A percentile compares a stretch with the other conserved stretches of the same genome.
These are phyloP conservation scores for Madurella fahalii DNA, from an alignment of 2,329 filamentous ascomycete genomes.

Conservation along the genomic window DNA sequence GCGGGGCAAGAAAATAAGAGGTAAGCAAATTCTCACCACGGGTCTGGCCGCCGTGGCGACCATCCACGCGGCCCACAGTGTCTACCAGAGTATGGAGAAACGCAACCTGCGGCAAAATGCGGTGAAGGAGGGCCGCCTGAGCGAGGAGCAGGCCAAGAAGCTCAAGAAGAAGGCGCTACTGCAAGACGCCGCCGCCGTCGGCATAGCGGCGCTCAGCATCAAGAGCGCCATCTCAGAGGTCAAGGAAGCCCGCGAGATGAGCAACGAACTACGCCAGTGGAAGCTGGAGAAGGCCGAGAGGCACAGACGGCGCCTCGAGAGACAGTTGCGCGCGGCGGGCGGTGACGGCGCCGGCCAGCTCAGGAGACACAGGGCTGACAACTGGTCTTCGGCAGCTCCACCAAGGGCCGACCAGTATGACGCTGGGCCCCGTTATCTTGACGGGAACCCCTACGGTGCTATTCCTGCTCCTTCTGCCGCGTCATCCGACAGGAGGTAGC, in stretches of 20 bases:
- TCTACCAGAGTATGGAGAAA: constrained; percentile 57
- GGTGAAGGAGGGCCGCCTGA: constrained; percentile 51
- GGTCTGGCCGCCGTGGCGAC: constrained; percentile 56
- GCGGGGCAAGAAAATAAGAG: constrained; percentile 53
- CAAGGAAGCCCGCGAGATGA: constrained; percentile 51
- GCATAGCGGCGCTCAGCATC: constrained; percentile 55
- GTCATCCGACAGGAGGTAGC: constrained; percentile 36
- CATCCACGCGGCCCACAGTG: constrained; percentile 56
- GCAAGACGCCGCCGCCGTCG: constrained; percentile 56
- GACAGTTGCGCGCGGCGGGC: constrained; percentile 25
- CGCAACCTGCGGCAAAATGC: constrained; percentile 50
- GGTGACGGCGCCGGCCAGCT: constrained; percentile 22
- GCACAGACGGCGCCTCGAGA: constrained; percentile 44
- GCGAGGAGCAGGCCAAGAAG: constrained; percentile 49
- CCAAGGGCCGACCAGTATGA: constrained; percentile 37
- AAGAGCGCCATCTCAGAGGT: constrained; percentile 53
- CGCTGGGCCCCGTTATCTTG: constrained; percentile 44
- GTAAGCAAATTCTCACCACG: constrained; percentile 57
- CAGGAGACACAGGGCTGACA: constrained; percentile 41
- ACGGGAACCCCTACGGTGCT: constrained; percentile 45
- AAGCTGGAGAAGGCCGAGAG: constrained; percentile 46
- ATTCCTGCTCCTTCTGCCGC: constrained; percentile 39
- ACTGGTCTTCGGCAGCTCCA: constrained; percentile 42
- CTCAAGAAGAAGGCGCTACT: constrained; percentile 54
- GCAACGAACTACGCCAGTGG: constrained; percentile 47